phyloP scores from a whole-genome alignment of 495 filamentous ascomycete genomes.

The Amniculicola lignicola region DNA sequence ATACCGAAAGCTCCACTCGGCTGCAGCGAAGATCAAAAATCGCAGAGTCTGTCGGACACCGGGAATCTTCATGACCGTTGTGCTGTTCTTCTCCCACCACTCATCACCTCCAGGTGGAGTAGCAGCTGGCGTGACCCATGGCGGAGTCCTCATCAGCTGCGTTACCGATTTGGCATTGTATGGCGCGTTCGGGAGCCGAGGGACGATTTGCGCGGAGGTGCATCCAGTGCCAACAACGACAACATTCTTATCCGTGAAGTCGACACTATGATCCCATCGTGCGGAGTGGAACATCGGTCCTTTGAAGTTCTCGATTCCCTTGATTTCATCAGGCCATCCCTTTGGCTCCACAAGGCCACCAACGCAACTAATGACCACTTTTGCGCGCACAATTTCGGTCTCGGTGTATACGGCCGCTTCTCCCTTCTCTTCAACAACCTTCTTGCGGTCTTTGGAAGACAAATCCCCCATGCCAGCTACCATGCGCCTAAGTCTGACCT shows the following conservation, averaged over 20 bases:
- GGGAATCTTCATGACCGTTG: slow-evolving; percentile 47
- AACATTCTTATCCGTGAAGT: slow-evolving; percentile 38
- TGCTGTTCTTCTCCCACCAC: slow-evolving; percentile 46
- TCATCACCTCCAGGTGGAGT: slow-evolving; percentile 41
- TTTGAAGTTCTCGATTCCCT: slow-evolving; percentile 35
- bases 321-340: slow-evolving; percentile 46
- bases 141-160: slow-evolving; percentile 61
- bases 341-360: slow-evolving; percentile 56
- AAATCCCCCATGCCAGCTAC: slow-evolving; percentile 39
- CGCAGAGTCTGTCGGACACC: slow-evolving; percentile 44
- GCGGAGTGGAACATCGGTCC: slow-evolving; percentile 38
- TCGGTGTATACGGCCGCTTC: slow-evolving; percentile 28
- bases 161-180: slow-evolving; percentile 55
- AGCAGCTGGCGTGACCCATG: slow-evolving; percentile 53
- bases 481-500: slow-evolving; percentile 36
- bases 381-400: slow-evolving; percentile 38
- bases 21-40: slow-evolving; percentile 37
- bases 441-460: slow-evolving; percentile 28
- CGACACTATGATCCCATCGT: slow-evolving; percentile 35
- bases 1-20: slow-evolving; percentile 41
- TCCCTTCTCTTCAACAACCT: slow-evolving; percentile 33
- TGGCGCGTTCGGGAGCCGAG: slow-evolving; percentile 33
- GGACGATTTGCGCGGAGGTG: slow-evolving; percentile 37
- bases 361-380: slow-evolving; percentile 49
- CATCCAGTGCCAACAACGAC: slow-evolving; percentile 41